Evolutionary conservation across 2,329 filamentous ascomycete genomes (phyloP).

Genomic region (Passalora sequoiae): DNA sequence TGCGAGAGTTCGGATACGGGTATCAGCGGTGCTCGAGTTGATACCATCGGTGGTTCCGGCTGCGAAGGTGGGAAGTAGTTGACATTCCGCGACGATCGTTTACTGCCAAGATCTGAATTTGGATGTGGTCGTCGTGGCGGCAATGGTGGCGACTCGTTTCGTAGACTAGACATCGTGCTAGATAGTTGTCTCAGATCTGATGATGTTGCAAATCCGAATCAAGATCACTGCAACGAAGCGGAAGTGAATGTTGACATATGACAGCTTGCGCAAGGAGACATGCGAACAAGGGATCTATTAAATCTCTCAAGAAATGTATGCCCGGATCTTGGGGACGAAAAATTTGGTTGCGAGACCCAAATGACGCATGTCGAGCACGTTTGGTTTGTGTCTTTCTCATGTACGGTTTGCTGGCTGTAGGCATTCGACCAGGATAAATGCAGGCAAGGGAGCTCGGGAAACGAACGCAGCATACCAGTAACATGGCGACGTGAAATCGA

Average conservation of each 20-base stretch:
- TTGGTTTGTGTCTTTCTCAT: slow-evolving; percentile 3
- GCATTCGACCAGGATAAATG: slow-evolving; percentile 8
- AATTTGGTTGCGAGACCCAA: slow-evolving; percentile 3
- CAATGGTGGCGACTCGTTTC: slow-evolving; percentile 7
- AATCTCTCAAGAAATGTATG: not conserved
- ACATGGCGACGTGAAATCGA: slow-evolving; percentile 1
- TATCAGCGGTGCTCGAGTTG: slow-evolving; percentile 3
- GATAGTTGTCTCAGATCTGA: not conserved
- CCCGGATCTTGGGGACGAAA: not conserved
- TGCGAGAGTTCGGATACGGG: not conserved
- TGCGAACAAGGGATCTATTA: slow-evolving; percentile 2
- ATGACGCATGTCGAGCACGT: slow-evolving; percentile 6
- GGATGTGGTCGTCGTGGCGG: slow-evolving; percentile 19
- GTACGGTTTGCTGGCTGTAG: slow-evolving; percentile 10
- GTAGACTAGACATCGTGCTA: not conserved
- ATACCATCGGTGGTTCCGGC: slow-evolving; percentile 2
- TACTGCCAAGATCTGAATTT: slow-evolving; percentile 13
- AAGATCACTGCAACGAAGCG: not conserved
- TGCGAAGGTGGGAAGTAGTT: slow-evolving; percentile 16
- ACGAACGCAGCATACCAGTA: slow-evolving; percentile 11
- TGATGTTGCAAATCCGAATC: not conserved
- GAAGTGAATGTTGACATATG: slow-evolving; percentile 1
- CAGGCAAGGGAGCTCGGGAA: slow-evolving; percentile 6
- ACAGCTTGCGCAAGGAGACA: not conserved
- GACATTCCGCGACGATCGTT: slow-evolving; percentile 9